These are phyloP conservation scores for Gonium pectorale DNA, from an alignment of 139 green algal genomes.

Conservation along the genomic window DNA sequence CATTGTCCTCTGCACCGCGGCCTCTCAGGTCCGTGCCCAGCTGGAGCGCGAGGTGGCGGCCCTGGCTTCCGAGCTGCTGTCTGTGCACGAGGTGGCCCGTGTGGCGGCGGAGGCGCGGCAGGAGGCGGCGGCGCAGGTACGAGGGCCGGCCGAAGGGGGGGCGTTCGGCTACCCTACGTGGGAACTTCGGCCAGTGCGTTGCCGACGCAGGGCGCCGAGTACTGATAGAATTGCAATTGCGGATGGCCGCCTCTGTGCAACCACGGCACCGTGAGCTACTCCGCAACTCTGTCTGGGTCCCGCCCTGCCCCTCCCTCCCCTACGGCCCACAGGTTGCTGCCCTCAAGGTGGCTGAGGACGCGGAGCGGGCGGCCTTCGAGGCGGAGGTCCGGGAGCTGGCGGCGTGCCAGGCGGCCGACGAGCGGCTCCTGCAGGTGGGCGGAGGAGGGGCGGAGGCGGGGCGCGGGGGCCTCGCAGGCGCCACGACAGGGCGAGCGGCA, in stretches of 20 bases:
- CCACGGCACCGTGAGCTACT: too few relatives aligned
- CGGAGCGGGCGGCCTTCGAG: slow-evolving; percentile 42
- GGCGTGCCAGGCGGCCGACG: slow-evolving; percentile 37
- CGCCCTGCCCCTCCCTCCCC: too few relatives aligned
- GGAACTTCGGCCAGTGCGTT: too few relatives aligned
- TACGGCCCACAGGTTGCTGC: neutral
- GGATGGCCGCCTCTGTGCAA: too few relatives aligned
- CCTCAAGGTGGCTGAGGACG: slow-evolving; percentile 31
- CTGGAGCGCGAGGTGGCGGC: slow-evolving; percentile 53
- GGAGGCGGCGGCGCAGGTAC: slow-evolving; percentile 36
- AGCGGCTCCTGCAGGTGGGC: slow-evolving; percentile 53
- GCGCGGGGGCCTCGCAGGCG: too few relatives aligned
- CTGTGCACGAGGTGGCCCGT: neutral
- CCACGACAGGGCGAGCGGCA: too few relatives aligned
- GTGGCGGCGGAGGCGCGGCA: slow-evolving; percentile 44
- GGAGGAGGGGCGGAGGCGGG: neutral
- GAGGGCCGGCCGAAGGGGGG: neutral
- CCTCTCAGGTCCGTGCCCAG: slow-evolving; percentile 19
- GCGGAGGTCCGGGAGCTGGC: slow-evolving; percentile 49
- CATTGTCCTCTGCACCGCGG: neutral
- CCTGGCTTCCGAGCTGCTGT: neutral
- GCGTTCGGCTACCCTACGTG: too few relatives aligned
- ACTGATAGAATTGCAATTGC: too few relatives aligned
- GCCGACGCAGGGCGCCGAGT: too few relatives aligned
- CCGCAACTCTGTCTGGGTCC: neutral